phyloP scores from a whole-genome alignment of 495 filamentous ascomycete genomes.

The Xylaria intraflava region DNA sequence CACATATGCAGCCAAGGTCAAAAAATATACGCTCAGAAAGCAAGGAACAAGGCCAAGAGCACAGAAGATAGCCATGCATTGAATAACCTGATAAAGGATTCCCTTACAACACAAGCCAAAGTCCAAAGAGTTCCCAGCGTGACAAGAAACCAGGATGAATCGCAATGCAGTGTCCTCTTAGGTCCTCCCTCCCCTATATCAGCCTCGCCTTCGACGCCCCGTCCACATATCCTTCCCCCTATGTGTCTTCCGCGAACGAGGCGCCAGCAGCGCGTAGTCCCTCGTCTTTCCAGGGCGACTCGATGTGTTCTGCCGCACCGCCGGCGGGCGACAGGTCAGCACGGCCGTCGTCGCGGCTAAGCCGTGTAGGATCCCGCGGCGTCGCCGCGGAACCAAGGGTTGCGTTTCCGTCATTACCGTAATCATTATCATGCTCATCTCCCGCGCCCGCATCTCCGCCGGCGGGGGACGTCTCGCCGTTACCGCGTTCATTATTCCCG shows the following conservation, averaged over 20 bases:
- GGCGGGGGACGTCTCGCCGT: not conserved
- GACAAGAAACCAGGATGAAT: too few species aligned
- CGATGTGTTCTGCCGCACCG: slow-evolving; percentile 8
- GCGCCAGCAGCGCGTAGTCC: not conserved
- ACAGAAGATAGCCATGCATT: too few species aligned
- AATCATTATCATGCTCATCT: slow-evolving; percentile 25
- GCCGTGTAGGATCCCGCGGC: not conserved
- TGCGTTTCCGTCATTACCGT: slow-evolving; percentile 12
- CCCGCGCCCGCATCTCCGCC: not conserved
- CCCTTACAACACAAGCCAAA: too few species aligned
- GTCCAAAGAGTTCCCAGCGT: too few species aligned
- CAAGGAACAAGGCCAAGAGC: too few species aligned
- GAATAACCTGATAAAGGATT: too few species aligned
- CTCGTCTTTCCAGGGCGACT: slow-evolving; percentile 22
- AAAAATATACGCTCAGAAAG: too few species aligned
- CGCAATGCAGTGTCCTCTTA: too few species aligned
- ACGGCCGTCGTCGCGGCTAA: slow-evolving; percentile 2
- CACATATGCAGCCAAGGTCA: too few species aligned
- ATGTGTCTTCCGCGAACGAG: not conserved
- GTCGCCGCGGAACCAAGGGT: slow-evolving; percentile 16
- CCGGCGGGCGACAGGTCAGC: slow-evolving; percentile 6
- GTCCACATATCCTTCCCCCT: too few species aligned
- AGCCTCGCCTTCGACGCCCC: too few species aligned
- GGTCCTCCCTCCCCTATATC: too few species aligned
- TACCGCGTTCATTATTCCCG: not conserved